Conservation (phyloP, 2,329 filamentous ascomycete species). For the Dactylellina drechsleri region DNA sequence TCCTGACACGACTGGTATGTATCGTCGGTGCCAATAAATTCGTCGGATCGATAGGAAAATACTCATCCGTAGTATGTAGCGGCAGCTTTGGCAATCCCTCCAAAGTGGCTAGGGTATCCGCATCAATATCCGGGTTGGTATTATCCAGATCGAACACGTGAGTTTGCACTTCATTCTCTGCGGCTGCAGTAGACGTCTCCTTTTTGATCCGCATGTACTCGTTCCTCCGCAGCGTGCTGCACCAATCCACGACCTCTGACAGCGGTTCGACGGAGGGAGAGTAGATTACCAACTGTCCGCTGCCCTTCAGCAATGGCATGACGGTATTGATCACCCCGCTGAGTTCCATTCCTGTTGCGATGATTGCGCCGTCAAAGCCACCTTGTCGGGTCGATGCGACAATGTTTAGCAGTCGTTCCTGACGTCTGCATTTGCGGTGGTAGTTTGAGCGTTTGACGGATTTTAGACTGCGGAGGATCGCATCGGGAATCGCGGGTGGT, state of each 20-base stretch:
- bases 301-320: constrained; percentile 82
- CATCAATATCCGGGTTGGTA: constrained; percentile 60
- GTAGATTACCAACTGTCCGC: constrained; percentile 86
- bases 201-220: constrained; percentile 72
- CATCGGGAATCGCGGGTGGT: constrained; percentile 70
- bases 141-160: constrained; percentile 64
- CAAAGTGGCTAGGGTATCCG: constrained; percentile 34
- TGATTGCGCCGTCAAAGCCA: constrained; percentile 82
- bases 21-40: constrained; percentile 80
- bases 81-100: constrained; percentile 30
- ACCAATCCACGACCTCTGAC: constrained; percentile 80
- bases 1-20: constrained; percentile 79
- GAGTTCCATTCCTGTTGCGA: constrained; percentile 84
- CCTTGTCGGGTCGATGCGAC: constrained; percentile 79
- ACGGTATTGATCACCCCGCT: constrained; percentile 77
- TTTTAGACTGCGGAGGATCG: constrained; percentile 77
- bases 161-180: constrained; percentile 4
- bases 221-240: constrained; percentile 79
- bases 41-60: constrained; percentile 71
- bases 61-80: constrained; percentile 26
- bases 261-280: constrained; percentile 82
- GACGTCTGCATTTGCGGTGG: constrained; percentile 86
- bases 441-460: constrained; percentile 83
- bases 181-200: constrained; percentile 16
- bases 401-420: constrained; percentile 76